Percentiles rank a stretch among this genome's conserved stretches.
phyloP scores from a whole-genome alignment of 2,329 filamentous ascomycete species.

The Cryphonectria japonica region DNA sequence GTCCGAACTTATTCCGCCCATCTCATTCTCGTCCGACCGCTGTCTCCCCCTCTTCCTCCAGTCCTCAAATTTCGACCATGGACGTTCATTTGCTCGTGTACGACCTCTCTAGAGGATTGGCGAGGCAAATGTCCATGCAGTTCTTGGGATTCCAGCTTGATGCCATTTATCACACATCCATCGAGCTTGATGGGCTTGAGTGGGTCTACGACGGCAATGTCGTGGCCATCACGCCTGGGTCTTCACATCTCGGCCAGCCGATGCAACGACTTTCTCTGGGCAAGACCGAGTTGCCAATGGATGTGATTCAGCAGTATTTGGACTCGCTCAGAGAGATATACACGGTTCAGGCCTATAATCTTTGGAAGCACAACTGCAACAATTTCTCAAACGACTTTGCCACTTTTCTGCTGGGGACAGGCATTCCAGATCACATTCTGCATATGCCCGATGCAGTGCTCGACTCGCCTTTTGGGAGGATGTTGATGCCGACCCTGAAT shows the following conservation, averaged over 20 bases:
- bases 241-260: slow-evolving; percentile 84
- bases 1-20: background rate
- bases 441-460: slow-evolving; percentile 85
- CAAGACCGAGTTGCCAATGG: slow-evolving; percentile 74
- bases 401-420: slow-evolving; percentile 85
- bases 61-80: slow-evolving; percentile 50
- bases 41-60: background rate
- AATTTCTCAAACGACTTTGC: slow-evolving; percentile 94
- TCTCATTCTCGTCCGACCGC: background rate
- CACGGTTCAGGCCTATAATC: slow-evolving; percentile 81
- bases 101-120: slow-evolving; percentile 70
- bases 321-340: slow-evolving; percentile 83
- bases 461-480: slow-evolving; percentile 83
- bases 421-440: slow-evolving; percentile 85
- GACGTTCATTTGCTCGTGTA: slow-evolving; percentile 79
- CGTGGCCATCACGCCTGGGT: slow-evolving; percentile 77
- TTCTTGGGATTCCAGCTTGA: slow-evolving; percentile 70
- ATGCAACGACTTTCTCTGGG: slow-evolving; percentile 78
- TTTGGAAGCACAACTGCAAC: slow-evolving; percentile 94
- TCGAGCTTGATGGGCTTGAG: slow-evolving; percentile 82
- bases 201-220: slow-evolving; percentile 91
- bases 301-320: slow-evolving; percentile 84
- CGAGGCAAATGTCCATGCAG: slow-evolving; percentile 57
- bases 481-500: slow-evolving; percentile 74
- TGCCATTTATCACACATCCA: slow-evolving; percentile 92